Base-by-base conservation (phyloP, 2,329 filamentous ascomycete species). In the Apiospora arundinis region DNA sequence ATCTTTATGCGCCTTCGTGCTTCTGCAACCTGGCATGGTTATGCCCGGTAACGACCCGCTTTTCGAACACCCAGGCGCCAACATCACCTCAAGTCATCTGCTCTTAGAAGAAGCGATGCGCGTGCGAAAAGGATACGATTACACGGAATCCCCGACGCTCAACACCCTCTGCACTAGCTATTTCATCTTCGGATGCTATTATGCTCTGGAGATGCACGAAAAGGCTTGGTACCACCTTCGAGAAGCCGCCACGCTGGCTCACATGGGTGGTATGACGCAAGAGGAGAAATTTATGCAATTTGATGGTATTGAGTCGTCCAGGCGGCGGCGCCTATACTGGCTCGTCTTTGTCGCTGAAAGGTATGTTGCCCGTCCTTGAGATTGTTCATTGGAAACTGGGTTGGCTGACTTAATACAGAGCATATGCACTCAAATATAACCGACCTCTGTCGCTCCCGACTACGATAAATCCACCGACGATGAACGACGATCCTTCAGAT, bases 151-250 rank as follows among this genome's bases (percentile, higher is more conserved):
- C 18, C 86, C 90, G 9, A 88, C 84, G 11, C 80, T 88, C 72
- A 89, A 90, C 75, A 87, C 84, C 63, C 80, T 93, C 16, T 89
- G 91, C 72, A 94, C 92, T n/a, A 94, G 92, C 70, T 94, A 93
- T 81, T 95, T 95, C 79, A 80, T 95, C 37, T 95, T 93, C 76
- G 92, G 89, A 48, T 92, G 91, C 71, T 90, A 92, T 79, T 92
- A 92, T 73, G 91, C 90, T 48, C 83, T 93, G 66, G 92, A 94
- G 73, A 86, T 91, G 79, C 92, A 95, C 79, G 90, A 92, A 73
- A 91, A 91, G 79, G 93, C 92, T 1, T 95, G 93, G 93, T 95
- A 91, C 78, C 90, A 94, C 78, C 84, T 95, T 12, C 90, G 93
- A 37, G 93, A 96, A 81, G 92, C 92, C 7, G 92, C 90, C 1